phyloP scores from a whole-genome alignment of 768 basidiomycete species.

The Boletus reticuloceps region DNA sequence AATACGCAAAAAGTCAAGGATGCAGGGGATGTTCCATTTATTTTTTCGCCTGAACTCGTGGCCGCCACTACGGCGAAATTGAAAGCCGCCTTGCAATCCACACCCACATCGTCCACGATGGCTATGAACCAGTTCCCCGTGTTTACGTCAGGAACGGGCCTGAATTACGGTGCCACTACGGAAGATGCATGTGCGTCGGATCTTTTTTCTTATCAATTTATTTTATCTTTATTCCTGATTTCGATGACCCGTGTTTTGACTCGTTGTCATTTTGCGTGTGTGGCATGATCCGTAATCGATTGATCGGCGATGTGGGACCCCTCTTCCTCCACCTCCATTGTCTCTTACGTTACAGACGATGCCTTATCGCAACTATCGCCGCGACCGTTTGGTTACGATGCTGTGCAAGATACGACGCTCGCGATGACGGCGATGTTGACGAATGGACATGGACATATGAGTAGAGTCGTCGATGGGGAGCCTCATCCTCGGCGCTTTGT shows the following conservation, averaged over 20 bases:
- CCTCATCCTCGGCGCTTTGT: slow-evolving; percentile 8
- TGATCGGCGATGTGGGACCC: not conserved
- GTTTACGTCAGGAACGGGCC: slow-evolving; percentile 19
- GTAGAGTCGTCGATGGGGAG: slow-evolving; percentile 5
- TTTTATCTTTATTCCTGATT: slow-evolving; percentile 1
- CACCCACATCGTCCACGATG: slow-evolving; percentile 1
- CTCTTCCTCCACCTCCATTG: not conserved
- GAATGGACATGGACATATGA: not conserved
- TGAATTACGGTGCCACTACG: slow-evolving; percentile 14
- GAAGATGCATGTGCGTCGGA: slow-evolving; percentile 29
- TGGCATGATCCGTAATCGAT: slow-evolving; percentile 1
- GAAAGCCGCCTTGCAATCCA: slow-evolving; percentile 24
- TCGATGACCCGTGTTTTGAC: not conserved
- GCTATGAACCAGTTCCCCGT: slow-evolving; percentile 10
- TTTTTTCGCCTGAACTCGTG: slow-evolving; percentile 31
- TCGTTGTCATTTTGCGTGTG: not conserved
- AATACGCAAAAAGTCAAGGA: slow-evolving; percentile 24
- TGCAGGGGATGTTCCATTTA: slow-evolving; percentile 31
- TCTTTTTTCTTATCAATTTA: slow-evolving; percentile 1
- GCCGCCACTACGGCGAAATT: slow-evolving; percentile 29
- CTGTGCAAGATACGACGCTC: slow-evolving; percentile 7
- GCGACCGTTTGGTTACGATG: slow-evolving; percentile 11
- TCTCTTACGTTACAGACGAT: slow-evolving; percentile 2
- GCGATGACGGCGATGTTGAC: not conserved
- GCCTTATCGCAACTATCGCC: slow-evolving; percentile 4